Base-by-base conservation (phyloP, 2,329 filamentous ascomycete genomes). In the Cladosporium colombiae region DNA sequence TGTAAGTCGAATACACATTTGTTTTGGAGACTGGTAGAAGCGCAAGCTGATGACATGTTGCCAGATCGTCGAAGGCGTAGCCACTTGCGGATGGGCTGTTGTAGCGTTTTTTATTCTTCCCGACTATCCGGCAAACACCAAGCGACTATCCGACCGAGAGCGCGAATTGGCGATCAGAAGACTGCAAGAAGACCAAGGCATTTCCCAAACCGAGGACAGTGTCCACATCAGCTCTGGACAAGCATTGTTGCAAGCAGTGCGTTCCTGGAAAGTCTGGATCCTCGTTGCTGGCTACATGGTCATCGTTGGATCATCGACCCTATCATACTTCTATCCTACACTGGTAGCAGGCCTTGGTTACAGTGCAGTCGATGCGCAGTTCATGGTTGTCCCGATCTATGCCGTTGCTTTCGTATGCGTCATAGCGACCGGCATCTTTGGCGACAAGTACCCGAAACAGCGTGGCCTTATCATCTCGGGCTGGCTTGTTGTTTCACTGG, bases 301-400 rank as follows among this genome's bases (percentile, higher is more conserved):
- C 53, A 81, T 81, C 56, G 79, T 80, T 49, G 82, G 84, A 2
- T 81, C 82, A 1, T 81, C 80, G 1, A 85, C 84, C 0, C 76
- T 85, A 16, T 81, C 80, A 2, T 86, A 85, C 75, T 85, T 85
- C 72, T 85, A 85, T 68, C 83, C 83, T 0, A 84, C 82, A 0
- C 76, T 85, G 8, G 82, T 85, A 55, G 74, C 80, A n/a, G 81
- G 80, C 2, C 78, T 86, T 0, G 83, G 83, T 23, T 86, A 84
- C 69, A 79, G 74, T 2, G 23, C 67, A 65, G 23, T 64, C 13
- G 35, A 63, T 21, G 61, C 61, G 10, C 60, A 44, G 33, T 44
- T 52, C 31, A 59, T 56, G 67, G 55, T 68, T 2, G 77, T 85
- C 2, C 83, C 83, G 23, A 86, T 86, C 65, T 86, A 85, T 70